A percentile compares a stretch with the other conserved stretches of the same genome.
These are phyloP conservation scores for Chytridium lagenaria DNA, from an alignment of 371 early-diverging fungal genomes.

Conservation along the genomic window DNA sequence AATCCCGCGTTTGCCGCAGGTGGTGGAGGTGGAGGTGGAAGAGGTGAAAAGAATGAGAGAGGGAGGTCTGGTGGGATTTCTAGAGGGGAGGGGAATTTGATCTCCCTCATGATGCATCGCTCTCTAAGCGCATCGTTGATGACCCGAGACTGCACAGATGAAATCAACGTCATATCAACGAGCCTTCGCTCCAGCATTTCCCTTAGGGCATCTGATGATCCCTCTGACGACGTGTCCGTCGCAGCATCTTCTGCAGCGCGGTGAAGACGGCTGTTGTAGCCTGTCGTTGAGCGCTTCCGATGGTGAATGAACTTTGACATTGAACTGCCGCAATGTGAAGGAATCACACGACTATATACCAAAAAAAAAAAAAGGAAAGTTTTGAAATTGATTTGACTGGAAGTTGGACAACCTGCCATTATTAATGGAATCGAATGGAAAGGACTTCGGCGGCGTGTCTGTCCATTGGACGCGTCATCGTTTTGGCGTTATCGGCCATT, in stretches of 20 bases:
- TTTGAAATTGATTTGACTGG: too few species aligned
- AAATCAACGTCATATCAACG: neutral
- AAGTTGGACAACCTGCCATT: too few species aligned
- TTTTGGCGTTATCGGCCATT: too few species aligned
- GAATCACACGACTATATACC: neutral
- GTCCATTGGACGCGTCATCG: too few species aligned
- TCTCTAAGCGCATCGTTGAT: neutral
- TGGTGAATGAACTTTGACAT: slow-evolving; percentile 8
- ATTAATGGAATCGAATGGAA: too few species aligned
- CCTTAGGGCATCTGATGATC: slow-evolving; percentile 10
- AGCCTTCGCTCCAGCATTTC: neutral
- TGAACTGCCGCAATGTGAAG: neutral
- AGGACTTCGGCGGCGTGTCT: too few species aligned
- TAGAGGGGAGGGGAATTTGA: slow-evolving; percentile 8
- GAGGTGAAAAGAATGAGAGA: neutral
- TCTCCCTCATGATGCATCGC: neutral
- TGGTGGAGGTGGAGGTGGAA: neutral
- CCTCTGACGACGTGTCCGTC: too few species aligned
- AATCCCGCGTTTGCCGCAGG: neutral
- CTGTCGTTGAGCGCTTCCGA: neutral
- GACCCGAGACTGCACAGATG: neutral
- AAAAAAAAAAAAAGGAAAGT: too few species aligned
- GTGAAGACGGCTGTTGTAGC: neutral
- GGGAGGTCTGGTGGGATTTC: neutral
- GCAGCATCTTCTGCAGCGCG: neutral